Percentiles rank a stretch among this genome's conserved stretches.
These are phyloP conservation scores for Hypomyces rosellus DNA, from an alignment of 2,329 filamentous ascomycete species.

Conservation along the genomic window DNA sequence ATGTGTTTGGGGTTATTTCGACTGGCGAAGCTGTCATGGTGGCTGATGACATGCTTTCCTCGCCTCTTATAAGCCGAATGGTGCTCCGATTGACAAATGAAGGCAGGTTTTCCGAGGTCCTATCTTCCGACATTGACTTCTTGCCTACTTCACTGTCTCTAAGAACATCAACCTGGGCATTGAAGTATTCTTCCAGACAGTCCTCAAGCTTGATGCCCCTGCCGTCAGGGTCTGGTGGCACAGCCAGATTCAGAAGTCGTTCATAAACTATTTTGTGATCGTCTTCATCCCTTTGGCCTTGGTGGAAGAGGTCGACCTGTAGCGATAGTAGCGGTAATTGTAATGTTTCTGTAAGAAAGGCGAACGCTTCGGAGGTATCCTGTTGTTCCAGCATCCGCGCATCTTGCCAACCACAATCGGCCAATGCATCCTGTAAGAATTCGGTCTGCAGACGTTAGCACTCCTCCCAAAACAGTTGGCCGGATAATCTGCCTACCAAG, in stretches of 20 bases:
- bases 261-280: conserved; percentile 96
- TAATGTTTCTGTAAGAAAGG: conserved; percentile 85
- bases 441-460: conserved; percentile 53
- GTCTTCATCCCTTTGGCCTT: conserved; percentile 75
- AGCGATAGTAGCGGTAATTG: conserved; percentile 81
- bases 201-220: conserved; percentile 76
- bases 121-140: conserved; percentile 27
- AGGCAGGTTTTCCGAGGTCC: conserved; percentile 17
- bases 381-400: conserved; percentile 75
- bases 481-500: conserved; percentile 50
- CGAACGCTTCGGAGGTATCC: conserved; percentile 92
- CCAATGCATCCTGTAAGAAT: conserved; percentile 73
- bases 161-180: conserved; percentile 83
- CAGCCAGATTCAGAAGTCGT: conserved; percentile 79
- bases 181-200: conserved; percentile 91
- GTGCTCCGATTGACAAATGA: conserved; percentile 25
- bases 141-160: conserved; percentile 59
- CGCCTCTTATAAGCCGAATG: conserved; percentile 28
- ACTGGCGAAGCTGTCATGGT: conserved; percentile 28
- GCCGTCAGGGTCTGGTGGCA: conserved; percentile 68
- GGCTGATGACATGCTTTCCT: conserved; percentile 27
- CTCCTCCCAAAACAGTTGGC: background rate
- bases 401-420: conserved; percentile 83
- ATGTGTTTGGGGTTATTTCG: conserved; percentile 20
- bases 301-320: conserved; percentile 92